Evolutionary conservation across 352 stramenopile species (phyloP).

Genomic region (Globisporangium alternatum): DNA sequence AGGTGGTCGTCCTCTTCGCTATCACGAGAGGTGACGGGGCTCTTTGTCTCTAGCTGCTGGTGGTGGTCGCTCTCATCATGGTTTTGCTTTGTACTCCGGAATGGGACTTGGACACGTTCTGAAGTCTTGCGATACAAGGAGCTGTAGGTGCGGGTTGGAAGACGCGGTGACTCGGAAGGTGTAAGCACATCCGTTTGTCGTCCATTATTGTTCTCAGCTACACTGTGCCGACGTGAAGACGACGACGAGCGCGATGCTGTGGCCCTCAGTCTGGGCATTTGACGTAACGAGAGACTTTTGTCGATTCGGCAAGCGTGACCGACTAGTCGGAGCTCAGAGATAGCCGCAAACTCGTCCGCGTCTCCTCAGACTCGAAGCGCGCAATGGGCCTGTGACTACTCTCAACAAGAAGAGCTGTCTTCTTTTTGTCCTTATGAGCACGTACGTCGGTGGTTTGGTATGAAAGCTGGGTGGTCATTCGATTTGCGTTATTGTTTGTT

Average conservation of each 20-base stretch:
- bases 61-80: not conserved
- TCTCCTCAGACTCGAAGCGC: not conserved
- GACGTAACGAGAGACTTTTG: not conserved
- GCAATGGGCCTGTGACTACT: not conserved
- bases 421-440: no score
- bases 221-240: not conserved
- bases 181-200: not conserved
- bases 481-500: not conserved
- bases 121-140: not conserved
- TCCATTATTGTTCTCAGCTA: not conserved
- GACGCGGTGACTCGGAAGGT: not conserved
- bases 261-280: not conserved
- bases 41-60: not conserved
- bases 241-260: not conserved
- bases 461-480: conserved; percentile 1
- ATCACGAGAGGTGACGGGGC: not conserved
- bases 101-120: not conserved
- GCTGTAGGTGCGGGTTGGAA: not conserved
- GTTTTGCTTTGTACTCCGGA: no score
- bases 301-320: not conserved
- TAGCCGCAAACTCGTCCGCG: not conserved
- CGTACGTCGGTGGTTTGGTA: not conserved
- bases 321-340: not conserved
- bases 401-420: not conserved
- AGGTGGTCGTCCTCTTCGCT: conserved; percentile 14